phyloP scores from a whole-genome alignment of 2,329 filamentous ascomycete genomes.

The Orbilia ellipsospora region DNA sequence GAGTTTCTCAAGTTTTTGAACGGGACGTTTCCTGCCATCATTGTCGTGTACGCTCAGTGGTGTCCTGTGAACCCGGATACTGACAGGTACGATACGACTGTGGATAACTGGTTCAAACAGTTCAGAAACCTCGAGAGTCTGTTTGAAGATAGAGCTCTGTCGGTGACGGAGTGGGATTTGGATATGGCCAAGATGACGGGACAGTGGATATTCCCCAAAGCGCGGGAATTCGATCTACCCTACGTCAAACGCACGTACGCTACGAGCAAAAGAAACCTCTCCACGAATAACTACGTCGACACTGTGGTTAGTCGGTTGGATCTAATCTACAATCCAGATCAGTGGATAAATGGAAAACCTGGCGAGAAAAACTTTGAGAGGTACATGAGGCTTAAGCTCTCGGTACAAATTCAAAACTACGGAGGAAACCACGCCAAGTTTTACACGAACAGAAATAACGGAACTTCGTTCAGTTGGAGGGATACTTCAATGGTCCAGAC shows the following conservation, averaged over 20 bases:
- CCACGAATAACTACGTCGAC: slow-evolving; percentile 62
- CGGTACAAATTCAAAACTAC: slow-evolving; percentile 65
- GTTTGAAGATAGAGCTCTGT: slow-evolving; percentile 49
- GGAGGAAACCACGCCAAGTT: slow-evolving; percentile 65
- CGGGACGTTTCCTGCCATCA: slow-evolving; percentile 62
- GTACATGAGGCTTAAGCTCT: slow-evolving; percentile 46
- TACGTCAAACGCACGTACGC: slow-evolving; percentile 66
- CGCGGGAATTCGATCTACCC: slow-evolving; percentile 66
- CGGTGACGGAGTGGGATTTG: slow-evolving; percentile 61
- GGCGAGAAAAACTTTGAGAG: background rate
- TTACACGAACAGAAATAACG: slow-evolving; percentile 63
- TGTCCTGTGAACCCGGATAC: slow-evolving; percentile 62
- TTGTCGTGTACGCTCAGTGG: slow-evolving; percentile 67
- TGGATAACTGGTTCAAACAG: slow-evolving; percentile 63
- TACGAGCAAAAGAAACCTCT: slow-evolving; percentile 64
- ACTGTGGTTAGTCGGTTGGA: slow-evolving; percentile 63
- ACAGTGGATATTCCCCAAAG: slow-evolving; percentile 65
- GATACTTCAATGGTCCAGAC: slow-evolving; percentile 63
- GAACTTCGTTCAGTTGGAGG: slow-evolving; percentile 66
- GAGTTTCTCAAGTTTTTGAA: slow-evolving; percentile 7
- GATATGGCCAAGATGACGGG: slow-evolving; percentile 65
- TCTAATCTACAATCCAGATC: slow-evolving; percentile 61
- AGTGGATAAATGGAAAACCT: slow-evolving; percentile 58
- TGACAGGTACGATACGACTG: slow-evolving; percentile 60
- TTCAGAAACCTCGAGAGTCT: slow-evolving; percentile 58